phyloP scores from a whole-genome alignment of 106 monocot genomes.

The Phalaenopsis equestris region DNA sequence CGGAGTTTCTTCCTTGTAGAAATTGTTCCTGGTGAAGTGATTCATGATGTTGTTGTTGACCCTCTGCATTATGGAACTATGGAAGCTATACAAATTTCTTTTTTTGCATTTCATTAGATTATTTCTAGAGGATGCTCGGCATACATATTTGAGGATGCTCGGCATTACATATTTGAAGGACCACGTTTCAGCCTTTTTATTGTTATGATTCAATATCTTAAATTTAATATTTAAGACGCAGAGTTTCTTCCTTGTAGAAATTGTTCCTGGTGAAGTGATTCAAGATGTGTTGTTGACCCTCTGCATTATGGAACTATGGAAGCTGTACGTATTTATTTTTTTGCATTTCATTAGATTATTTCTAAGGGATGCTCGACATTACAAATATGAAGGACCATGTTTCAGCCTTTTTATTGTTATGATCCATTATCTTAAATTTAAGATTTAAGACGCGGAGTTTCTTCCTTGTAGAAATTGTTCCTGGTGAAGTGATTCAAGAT shows the following conservation, averaged over 20 bases:
- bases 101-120: not conserved
- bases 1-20: no score
- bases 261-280: conserved; percentile 20
- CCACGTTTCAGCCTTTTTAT: not conserved
- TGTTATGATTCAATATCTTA: not conserved
- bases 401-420: not conserved
- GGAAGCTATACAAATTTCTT: conserved; percentile 53
- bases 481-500: conserved; percentile 22
- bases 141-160: no score
- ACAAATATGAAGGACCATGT: not conserved
- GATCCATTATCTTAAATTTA: not conserved
- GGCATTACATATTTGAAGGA: not conserved
- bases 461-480: not conserved
- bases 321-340: conserved; percentile 46
- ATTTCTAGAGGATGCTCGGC: not conserved
- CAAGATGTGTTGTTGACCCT: conserved; percentile 25
- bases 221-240: not conserved
- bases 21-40: conserved; percentile 18
- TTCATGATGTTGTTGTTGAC: conserved; percentile 27
- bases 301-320: conserved; percentile 49
- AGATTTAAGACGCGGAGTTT: no score
- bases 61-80: conserved; percentile 43
- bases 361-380: not conserved
- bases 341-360: not conserved
- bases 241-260: conserved; percentile 1